Percentiles rank a stretch among this genome's conserved stretches.
These are phyloP conservation scores for Phytopythium ostracodes DNA, from an alignment of 352 stramenopile species.

Conservation along the genomic window DNA sequence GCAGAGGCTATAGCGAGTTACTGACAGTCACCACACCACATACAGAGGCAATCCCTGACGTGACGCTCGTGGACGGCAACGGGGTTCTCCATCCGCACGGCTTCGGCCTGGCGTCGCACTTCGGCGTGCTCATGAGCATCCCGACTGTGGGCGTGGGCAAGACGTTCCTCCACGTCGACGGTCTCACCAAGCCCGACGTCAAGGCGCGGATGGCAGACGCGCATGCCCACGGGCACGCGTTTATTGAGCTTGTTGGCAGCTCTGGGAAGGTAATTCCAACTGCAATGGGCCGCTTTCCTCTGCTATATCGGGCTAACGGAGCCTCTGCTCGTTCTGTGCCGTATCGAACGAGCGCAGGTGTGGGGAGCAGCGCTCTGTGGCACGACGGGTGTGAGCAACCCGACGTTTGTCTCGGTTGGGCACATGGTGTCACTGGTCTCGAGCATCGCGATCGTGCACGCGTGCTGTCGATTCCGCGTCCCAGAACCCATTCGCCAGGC, in stretches of 20 bases:
- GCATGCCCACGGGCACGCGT: constrained; percentile 22
- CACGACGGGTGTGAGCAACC: constrained; percentile 60
- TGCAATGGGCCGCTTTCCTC: not conserved
- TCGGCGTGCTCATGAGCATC: constrained; percentile 88
- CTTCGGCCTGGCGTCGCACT: constrained; percentile 92
- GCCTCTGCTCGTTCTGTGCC: constrained; percentile 5
- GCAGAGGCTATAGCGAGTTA: not conserved
- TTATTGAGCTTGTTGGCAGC: constrained; percentile 44
- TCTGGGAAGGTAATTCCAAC: constrained; percentile 41
- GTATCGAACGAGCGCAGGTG: constrained; percentile 23
- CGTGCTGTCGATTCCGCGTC: constrained; percentile 64
- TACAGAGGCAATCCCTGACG: constrained; percentile 66
- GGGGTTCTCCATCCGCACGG: constrained; percentile 83
- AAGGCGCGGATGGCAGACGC: constrained; percentile 47
- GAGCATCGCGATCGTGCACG: constrained; percentile 47
- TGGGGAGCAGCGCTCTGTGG: constrained; percentile 77
- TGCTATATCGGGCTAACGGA: not conserved
- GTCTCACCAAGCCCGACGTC: constrained; percentile 69
- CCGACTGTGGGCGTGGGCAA: constrained; percentile 91
- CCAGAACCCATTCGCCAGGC: constrained; percentile 85
- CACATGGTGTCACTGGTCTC: constrained; percentile 64
- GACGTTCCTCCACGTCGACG: constrained; percentile 88
- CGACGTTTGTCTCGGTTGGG: constrained; percentile 82
- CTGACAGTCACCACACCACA: not conserved
- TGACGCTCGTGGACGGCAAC: constrained; percentile 93